phyloP scores from a whole-genome alignment of 352 stramenopile species.

The Phytophthora citricola region DNA sequence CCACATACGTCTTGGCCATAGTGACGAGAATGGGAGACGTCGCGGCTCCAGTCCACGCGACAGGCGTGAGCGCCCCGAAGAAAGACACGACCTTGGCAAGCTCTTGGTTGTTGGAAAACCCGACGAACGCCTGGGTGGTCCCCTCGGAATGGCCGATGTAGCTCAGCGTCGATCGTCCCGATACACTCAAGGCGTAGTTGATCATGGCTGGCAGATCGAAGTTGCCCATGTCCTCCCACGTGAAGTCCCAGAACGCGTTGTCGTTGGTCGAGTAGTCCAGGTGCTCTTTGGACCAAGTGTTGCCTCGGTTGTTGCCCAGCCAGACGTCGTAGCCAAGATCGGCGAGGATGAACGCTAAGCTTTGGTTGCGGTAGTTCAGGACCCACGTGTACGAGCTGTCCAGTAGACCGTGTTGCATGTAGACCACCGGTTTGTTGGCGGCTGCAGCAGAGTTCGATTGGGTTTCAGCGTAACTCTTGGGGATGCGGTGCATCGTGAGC shows the following conservation, averaged over 20 bases:
- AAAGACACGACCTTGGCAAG: constrained; percentile 58
- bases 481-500: constrained; percentile 64
- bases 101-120: constrained; percentile 58
- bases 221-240: constrained; percentile 59
- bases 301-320: constrained; percentile 69
- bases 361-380: constrained; percentile 57
- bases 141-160: constrained; percentile 56
- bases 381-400: constrained; percentile 65
- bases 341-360: constrained; percentile 53
- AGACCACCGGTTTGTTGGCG: constrained; percentile 50
- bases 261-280: constrained; percentile 43
- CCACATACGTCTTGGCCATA: constrained; percentile 45
- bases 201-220: constrained; percentile 59
- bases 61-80: constrained; percentile 55
- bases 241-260: constrained; percentile 60
- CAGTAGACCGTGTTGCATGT: constrained; percentile 59
- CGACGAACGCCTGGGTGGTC: constrained; percentile 57
- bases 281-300: constrained; percentile 55
- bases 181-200: constrained; percentile 41
- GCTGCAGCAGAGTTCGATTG: constrained; percentile 23
- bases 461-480: constrained; percentile 49
- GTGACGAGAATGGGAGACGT: constrained; percentile 38
- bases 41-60: constrained; percentile 41
- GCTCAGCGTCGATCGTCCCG: constrained; percentile 37
- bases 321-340: constrained; percentile 68